Percentiles rank a stretch among this genome's conserved stretches.
These are phyloP conservation scores for Phialophora tarda DNA, from an alignment of 2,329 filamentous ascomycete genomes.

Conservation along the genomic window DNA sequence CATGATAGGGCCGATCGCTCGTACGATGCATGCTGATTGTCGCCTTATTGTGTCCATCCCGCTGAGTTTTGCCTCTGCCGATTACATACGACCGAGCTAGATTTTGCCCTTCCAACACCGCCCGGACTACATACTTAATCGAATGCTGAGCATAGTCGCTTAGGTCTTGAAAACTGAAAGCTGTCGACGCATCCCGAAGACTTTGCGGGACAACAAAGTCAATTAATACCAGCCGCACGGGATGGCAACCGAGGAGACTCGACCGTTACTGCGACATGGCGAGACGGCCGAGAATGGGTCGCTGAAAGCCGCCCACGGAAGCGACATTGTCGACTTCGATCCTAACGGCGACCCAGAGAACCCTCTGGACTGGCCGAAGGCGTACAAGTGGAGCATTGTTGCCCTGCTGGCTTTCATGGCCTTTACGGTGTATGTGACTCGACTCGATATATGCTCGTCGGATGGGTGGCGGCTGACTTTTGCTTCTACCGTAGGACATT, in stretches of 20 bases:
- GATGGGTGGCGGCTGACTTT: background rate
- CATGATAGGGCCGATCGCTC: background rate
- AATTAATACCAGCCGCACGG: background rate
- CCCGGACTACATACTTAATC: background rate
- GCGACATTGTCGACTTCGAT: slow-evolving; percentile 37
- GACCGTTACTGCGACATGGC: slow-evolving; percentile 27
- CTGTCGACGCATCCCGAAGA: background rate
- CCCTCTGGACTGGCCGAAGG: slow-evolving; percentile 37
- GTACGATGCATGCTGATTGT: background rate
- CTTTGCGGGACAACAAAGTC: background rate
- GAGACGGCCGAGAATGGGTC: background rate
- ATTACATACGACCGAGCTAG: background rate
- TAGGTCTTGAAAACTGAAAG: background rate
- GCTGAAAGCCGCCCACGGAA: slow-evolving; percentile 9
- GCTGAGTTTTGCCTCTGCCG: background rate
- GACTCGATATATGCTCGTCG: background rate
- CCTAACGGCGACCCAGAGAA: slow-evolving; percentile 38
- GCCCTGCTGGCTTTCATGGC: slow-evolving; percentile 37
- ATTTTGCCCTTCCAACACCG: background rate
- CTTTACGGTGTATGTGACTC: slow-evolving; percentile 35
- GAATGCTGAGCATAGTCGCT: background rate
- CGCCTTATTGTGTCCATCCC: background rate
- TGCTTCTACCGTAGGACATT: slow-evolving; percentile 54
- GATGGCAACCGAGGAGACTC: slow-evolving; percentile 31
- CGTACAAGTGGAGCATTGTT: slow-evolving; percentile 39